phyloP scores from a whole-genome alignment of 768 basidiomycete species.

The Boletus vermiculosoides region DNA sequence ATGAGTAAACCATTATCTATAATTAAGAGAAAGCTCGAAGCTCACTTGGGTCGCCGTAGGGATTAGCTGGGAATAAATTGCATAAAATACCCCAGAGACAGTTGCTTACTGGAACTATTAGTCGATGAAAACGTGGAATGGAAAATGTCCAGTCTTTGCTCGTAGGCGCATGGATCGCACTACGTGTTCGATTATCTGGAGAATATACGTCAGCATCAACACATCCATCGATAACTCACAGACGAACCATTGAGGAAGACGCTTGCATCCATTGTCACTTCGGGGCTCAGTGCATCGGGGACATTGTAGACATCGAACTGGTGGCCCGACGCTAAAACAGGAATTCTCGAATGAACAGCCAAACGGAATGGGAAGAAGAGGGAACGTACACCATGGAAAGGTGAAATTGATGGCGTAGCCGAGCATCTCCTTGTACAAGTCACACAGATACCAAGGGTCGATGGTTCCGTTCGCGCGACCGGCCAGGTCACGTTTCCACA shows the following conservation, averaged over 20 bases:
- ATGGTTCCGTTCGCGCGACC: too few relatives aligned
- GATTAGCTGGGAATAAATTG: slow-evolving; percentile 5
- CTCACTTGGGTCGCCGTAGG: slow-evolving; percentile 34
- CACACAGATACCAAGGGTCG: too few relatives aligned
- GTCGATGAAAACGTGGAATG: slow-evolving; percentile 24
- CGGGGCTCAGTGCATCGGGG: not conserved
- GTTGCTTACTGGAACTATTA: slow-evolving; percentile 9
- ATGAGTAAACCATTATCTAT: not conserved
- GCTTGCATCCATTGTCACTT: not conserved
- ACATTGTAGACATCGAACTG: not conserved
- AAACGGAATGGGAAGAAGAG: too few relatives aligned
- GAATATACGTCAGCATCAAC: slow-evolving; percentile 34
- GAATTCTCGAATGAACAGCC: too few relatives aligned
- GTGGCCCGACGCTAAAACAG: too few relatives aligned
- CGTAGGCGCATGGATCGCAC: slow-evolving; percentile 66
- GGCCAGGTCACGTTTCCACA: too few relatives aligned
- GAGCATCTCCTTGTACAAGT: too few relatives aligned
- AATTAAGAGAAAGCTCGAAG: not conserved
- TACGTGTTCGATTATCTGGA: slow-evolving; percentile 48
- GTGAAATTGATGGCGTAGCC: too few relatives aligned
- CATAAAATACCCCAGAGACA: not conserved
- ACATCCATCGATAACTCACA: not conserved
- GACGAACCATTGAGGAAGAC: not conserved
- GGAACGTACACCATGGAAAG: too few relatives aligned
- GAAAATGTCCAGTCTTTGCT: slow-evolving; percentile 48